These are phyloP conservation scores for Pseudoscleropodium purum DNA, from an alignment of 225 moss, liverwort and hornwort species.

Conservation along the genomic window DNA sequence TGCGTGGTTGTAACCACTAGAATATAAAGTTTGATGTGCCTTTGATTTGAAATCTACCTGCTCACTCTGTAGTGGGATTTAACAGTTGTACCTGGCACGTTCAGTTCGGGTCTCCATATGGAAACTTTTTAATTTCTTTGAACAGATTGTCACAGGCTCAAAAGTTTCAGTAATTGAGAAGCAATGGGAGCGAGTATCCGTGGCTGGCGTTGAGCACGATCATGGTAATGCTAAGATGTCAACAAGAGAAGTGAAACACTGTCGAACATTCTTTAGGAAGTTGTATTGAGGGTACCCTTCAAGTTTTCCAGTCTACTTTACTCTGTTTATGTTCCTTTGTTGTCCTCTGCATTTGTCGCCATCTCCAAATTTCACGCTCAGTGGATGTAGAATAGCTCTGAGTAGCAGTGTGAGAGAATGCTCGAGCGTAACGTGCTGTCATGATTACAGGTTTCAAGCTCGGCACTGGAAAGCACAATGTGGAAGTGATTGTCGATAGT, in stretches of 20 bases:
- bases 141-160: conserved; percentile 58
- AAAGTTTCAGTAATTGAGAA: conserved; percentile 52
- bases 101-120: not conserved
- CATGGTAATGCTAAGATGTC: conserved; percentile 42
- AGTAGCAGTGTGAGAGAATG: not conserved
- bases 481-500: conserved; percentile 45
- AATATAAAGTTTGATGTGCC: not conserved
- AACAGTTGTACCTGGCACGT: not conserved
- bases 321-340: not conserved
- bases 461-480: conserved; percentile 65
- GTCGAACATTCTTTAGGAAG: not conserved
- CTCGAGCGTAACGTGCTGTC: not conserved
- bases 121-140: not conserved
- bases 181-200: conserved; percentile 79
- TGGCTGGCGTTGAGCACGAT: conserved; percentile 58
- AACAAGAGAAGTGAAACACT: not conserved
- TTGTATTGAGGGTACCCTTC: not conserved
- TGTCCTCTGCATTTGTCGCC: not conserved
- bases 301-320: not conserved
- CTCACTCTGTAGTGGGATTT: not conserved
- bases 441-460: conserved; percentile 66
- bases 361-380: not conserved
- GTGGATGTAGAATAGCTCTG: not conserved
- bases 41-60: not conserved
- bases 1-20: not conserved